Evolutionary conservation across 1,284 basidiomycete species (phyloP).

Genomic region (Coniferiporia sulphurascens): DNA sequence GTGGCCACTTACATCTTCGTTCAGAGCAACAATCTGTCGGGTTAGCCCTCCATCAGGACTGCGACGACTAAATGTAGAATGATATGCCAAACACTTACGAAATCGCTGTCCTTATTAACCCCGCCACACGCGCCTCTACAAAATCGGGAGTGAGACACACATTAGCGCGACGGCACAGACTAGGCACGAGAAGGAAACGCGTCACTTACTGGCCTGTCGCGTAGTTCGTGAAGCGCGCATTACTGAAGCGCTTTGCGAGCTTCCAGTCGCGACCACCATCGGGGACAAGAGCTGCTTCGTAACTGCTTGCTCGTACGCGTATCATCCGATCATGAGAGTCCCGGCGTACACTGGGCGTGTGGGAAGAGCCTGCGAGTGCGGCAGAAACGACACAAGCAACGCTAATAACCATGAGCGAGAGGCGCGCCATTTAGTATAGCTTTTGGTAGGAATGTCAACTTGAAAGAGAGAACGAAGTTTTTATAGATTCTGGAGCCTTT

Average conservation of each 20-base stretch:
- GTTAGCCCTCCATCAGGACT: not conserved
- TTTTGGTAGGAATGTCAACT: not conserved
- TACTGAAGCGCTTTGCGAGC: conserved; percentile 6
- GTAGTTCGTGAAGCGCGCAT: conserved; percentile 28
- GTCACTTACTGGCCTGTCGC: conserved; percentile 28
- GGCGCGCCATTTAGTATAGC: not conserved
- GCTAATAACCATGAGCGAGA: not conserved
- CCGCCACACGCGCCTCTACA: conserved; percentile 36
- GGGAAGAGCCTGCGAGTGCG: conserved; percentile 4
- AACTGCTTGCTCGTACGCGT: not conserved
- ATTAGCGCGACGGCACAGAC: not conserved
- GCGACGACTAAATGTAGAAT: not conserved
- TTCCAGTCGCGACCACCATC: not conserved
- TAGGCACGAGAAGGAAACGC: not conserved
- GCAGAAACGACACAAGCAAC: not conserved
- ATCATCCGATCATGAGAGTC: conserved; percentile 3
- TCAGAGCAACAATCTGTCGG: conserved; percentile 42
- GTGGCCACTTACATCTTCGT: conserved; percentile 29
- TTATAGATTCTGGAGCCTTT: not conserved
- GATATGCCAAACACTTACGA: conserved; percentile 27
- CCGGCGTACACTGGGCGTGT: not conserved
- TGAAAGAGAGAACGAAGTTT: not conserved
- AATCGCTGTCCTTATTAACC: conserved; percentile 28
- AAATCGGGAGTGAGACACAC: not conserved
- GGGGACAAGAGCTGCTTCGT: not conserved